Base-by-base conservation (phyloP, 2,329 filamentous ascomycete genomes). In the Epichloe hybrida region DNA sequence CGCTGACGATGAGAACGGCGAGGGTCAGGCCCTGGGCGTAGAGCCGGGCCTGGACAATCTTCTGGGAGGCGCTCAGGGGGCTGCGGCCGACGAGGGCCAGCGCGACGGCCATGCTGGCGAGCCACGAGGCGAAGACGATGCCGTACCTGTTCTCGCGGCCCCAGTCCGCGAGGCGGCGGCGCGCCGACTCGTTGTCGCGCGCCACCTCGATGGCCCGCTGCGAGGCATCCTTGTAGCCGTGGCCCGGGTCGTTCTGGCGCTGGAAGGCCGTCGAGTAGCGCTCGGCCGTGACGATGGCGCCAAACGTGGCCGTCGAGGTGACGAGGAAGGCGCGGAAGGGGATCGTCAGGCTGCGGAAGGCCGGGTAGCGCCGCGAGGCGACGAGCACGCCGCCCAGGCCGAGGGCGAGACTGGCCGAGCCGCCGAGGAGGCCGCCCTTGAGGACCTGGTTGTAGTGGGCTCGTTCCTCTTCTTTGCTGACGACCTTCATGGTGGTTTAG, bases 261-360 rank as follows among this genome's bases (percentile, higher is more conserved):
- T 95, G 88, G 74, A 78, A 96, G 52, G 64, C 62, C 63, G 75
- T 72, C 52, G 70, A 73, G 64, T 66, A 67, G 58, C 86, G 84
- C 61, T 98, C 93, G 56, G 93, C 93, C 54, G 82, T 76, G 64
- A 96, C 81, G 69, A 98, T 96, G 72, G 88, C 84, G 56, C 81
- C 76, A 64, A 95, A 95, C 4, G 93, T 96, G 46, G 80, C 82
- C 11, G 81, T 67, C 8, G 88, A 95, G 43, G 86, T 84, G 57
- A 93, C 79, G 55, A 97, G 80, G 79, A 97, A 98, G 50, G 88
- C 76, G 59, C 88, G 87, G 77, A 98, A 89, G 17, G 89, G 93
- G 0, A 96, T 64, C 0, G 91, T 95, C 54, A 98, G 82, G 57
- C 75, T 70, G 58, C 87, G 82, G 74, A 97, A 87, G 60, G 81